A percentile compares a stretch with the other conserved stretches of the same genome.
Conservation (phyloP, 148 eudicot genomes). For the Silene conica region DNA sequence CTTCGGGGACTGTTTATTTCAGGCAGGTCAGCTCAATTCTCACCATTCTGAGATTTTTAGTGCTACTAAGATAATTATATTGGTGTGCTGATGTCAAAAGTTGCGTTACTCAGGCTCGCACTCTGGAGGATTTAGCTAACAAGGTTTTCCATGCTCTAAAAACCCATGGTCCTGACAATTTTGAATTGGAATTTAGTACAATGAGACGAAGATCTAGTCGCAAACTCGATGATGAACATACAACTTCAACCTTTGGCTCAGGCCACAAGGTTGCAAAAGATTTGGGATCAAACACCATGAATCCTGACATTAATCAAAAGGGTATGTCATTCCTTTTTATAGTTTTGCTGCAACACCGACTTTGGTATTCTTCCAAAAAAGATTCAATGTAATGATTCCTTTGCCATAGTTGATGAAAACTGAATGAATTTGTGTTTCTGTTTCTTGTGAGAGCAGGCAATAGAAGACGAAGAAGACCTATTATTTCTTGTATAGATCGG, state of each 20-base stretch:
- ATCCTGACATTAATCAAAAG: conserved; percentile 22
- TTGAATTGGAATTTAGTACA: conserved; percentile 48
- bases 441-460: conserved; percentile 29
- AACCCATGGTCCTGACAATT: conserved; percentile 48
- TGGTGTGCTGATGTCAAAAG: neutral
- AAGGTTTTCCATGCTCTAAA: conserved; percentile 57
- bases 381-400: neutral
- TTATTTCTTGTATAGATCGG: conserved; percentile 21
- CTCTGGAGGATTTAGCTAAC: conserved; percentile 62
- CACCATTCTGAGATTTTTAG: neutral
- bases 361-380: no score
- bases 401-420: neutral
- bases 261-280: conserved; percentile 27
- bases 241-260: conserved; percentile 19
- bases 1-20: conserved; percentile 56
- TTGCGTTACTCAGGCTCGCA: conserved; percentile 59
- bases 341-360: no score
- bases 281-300: conserved; percentile 15
- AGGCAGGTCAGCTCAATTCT: conserved; percentile 60
- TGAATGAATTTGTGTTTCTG: neutral
- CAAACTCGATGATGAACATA: conserved; percentile 30
- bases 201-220: conserved; percentile 57
- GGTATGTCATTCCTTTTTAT: neutral
- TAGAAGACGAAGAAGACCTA: conserved; percentile 22
- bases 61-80: neutral